Percentiles rank a stretch among this genome's conserved stretches.
Conservation (phyloP, 495 filamentous ascomycete genomes). For the Pyrenula massariospora region DNA sequence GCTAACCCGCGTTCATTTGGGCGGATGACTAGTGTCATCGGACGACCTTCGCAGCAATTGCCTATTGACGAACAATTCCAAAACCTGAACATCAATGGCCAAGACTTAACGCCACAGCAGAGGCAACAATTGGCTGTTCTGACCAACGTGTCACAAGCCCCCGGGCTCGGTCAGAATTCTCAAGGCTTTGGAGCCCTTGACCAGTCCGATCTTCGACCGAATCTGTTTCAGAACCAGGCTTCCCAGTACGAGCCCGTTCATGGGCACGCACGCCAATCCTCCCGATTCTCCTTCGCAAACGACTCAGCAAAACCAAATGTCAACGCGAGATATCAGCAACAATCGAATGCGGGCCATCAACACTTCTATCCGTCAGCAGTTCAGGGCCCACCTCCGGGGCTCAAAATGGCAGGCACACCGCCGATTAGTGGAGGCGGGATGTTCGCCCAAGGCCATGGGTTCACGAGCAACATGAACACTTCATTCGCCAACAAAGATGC, state of each 20-base stretch:
- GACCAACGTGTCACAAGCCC: slow-evolving; percentile 41
- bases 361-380: slow-evolving; percentile 49
- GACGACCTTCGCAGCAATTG: slow-evolving; percentile 1
- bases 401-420: slow-evolving; percentile 89
- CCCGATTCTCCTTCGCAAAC: slow-evolving; percentile 80
- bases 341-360: slow-evolving; percentile 18
- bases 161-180: slow-evolving; percentile 43
- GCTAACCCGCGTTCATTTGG: slow-evolving; percentile 2
- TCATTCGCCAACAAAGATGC: slow-evolving; percentile 61
- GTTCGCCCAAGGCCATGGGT: slow-evolving; percentile 69
- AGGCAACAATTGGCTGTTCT: slow-evolving; percentile 60
- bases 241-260: slow-evolving; percentile 43
- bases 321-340: slow-evolving; percentile 63
- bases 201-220: slow-evolving; percentile 28
- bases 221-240: slow-evolving; percentile 49
- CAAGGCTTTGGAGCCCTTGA: slow-evolving; percentile 32
- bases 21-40: slow-evolving; percentile 5
- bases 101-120: slow-evolving; percentile 69
- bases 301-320: slow-evolving; percentile 74
- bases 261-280: slow-evolving; percentile 74
- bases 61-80: slow-evolving; percentile 41
- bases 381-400: slow-evolving; percentile 84
- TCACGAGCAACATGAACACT: slow-evolving; percentile 53
- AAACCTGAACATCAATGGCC: slow-evolving; percentile 45
- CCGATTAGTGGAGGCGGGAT: slow-evolving; percentile 67